Evolutionary conservation across 495 filamentous ascomycete genomes (phyloP).

Genomic region (Tuber calosporum): DNA sequence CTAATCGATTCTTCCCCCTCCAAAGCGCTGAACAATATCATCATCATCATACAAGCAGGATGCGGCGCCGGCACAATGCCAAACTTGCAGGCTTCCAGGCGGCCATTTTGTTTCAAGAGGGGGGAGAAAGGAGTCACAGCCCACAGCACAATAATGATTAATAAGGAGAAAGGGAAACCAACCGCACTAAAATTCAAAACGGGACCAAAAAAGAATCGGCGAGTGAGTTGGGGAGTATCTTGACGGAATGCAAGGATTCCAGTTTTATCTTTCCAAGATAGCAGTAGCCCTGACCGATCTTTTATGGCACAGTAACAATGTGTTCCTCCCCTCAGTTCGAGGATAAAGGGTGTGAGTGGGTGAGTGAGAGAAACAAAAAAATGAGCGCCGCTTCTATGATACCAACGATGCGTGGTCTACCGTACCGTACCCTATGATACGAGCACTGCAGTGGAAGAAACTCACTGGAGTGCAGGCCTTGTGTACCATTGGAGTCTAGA

Average conservation of each 20-base stretch:
- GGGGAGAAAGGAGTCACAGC: too few relatives aligned
- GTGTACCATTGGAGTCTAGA: not conserved
- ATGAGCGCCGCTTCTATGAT: not conserved
- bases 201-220: not conserved
- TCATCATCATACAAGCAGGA: too few relatives aligned
- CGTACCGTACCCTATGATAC: not conserved
- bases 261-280: not conserved
- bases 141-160: not conserved
- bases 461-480: not conserved
- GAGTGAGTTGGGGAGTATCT: not conserved
- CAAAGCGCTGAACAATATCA: too few relatives aligned
- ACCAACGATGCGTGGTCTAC: not conserved
- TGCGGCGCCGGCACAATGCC: too few relatives aligned
- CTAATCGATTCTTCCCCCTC: too few relatives aligned
- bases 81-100: not conserved
- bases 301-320: not conserved
- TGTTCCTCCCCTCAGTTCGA: not conserved
- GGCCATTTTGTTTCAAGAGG: not conserved
- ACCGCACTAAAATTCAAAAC: not conserved
- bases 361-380: not conserved
- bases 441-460: not conserved
- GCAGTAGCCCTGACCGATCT: not conserved
- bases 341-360: not conserved
- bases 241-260: not conserved
- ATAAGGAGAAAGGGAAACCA: not conserved